These are phyloP conservation scores for Taxillus chinensis DNA, from an alignment of 164 flowering plant species.

Conservation along the genomic window DNA sequence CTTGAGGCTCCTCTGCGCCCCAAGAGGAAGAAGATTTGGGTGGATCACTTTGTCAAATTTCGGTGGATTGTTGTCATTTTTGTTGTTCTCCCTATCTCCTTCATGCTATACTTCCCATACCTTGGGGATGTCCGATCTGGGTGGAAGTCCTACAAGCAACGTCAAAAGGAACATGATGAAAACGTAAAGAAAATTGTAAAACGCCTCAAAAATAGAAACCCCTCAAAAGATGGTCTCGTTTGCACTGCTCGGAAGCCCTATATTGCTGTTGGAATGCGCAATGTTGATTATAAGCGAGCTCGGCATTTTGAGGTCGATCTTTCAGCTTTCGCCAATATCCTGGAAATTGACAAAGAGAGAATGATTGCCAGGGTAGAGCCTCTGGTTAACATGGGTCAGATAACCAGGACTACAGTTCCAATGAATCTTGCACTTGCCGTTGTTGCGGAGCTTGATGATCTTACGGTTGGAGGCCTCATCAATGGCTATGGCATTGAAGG, in stretches of 20 bases:
- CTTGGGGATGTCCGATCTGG: slow-evolving; percentile 89
- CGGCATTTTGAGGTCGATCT: slow-evolving; percentile 95
- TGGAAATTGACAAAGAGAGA: slow-evolving; percentile 68
- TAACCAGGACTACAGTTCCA: slow-evolving; percentile 73
- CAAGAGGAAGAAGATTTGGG: slow-evolving; percentile 88
- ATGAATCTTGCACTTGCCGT: slow-evolving; percentile 95
- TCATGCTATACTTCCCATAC: slow-evolving; percentile 68
- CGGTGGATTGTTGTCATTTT: slow-evolving; percentile 92
- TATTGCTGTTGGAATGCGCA: slow-evolving; percentile 98
- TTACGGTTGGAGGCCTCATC: slow-evolving; percentile 97
- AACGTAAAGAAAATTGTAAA: slow-evolving; percentile 85
- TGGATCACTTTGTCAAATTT: slow-evolving; percentile 79
- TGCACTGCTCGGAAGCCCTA: slow-evolving; percentile 98
- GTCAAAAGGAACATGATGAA: slow-evolving; percentile 94
- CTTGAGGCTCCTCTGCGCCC: slow-evolving; percentile 86
- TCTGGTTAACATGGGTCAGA: slow-evolving; percentile 97
- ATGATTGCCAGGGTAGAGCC: slow-evolving; percentile 97
- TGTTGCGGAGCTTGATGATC: slow-evolving; percentile 98
- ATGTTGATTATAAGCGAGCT: slow-evolving; percentile 96
- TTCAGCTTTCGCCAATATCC: slow-evolving; percentile 73
- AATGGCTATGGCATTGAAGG: slow-evolving; percentile 99
- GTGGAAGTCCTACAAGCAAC: slow-evolving; percentile 73
- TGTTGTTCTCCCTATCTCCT: slow-evolving; percentile 91
- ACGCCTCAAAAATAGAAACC: slow-evolving; percentile 82
- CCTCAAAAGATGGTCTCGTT: slow-evolving; percentile 89